Conservation (phyloP, 75 land plant species). For the Selaginella moellendorffii region DNA sequence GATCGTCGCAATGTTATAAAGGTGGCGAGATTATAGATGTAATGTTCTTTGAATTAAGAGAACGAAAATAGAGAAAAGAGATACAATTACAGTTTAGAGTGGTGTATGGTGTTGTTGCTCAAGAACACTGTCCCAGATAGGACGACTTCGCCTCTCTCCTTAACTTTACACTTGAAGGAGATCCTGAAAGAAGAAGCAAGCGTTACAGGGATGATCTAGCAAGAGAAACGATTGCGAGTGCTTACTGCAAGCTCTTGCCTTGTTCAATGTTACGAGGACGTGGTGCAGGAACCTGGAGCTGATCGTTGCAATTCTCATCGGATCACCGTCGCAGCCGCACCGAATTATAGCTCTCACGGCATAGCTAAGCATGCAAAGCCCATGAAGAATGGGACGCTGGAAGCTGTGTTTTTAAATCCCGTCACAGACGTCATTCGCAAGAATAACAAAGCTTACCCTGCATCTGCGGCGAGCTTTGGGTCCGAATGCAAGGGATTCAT, state of each 20-base stretch:
- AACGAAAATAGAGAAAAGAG: too few species aligned
- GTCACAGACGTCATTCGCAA: too few species aligned
- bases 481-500: slow-evolving; percentile 92
- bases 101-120: too few species aligned
- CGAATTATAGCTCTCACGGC: slow-evolving; percentile 67
- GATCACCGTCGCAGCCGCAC: slow-evolving; percentile 50
- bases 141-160: slow-evolving; percentile 53
- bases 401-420: too few species aligned
- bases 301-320: slow-evolving; percentile 39
- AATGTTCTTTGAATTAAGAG: too few species aligned
- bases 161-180: slow-evolving; percentile 44
- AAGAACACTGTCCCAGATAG: slow-evolving; percentile 45
- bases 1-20: too few species aligned
- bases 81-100: too few species aligned
- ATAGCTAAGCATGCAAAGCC: slow-evolving; percentile 82
- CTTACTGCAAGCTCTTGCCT: slow-evolving; percentile 2
- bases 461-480: slow-evolving; percentile 51
- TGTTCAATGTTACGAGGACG: slow-evolving; percentile 69
- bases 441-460: slow-evolving; percentile 76
- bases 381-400: slow-evolving; percentile 71
- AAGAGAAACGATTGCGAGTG: not conserved
- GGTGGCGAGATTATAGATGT: too few species aligned
- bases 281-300: slow-evolving; percentile 66
- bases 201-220: not conserved
- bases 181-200: slow-evolving; percentile 36